phyloP scores from a whole-genome alignment of 148 eudicot species.

The Fagopyrum esculentum region DNA sequence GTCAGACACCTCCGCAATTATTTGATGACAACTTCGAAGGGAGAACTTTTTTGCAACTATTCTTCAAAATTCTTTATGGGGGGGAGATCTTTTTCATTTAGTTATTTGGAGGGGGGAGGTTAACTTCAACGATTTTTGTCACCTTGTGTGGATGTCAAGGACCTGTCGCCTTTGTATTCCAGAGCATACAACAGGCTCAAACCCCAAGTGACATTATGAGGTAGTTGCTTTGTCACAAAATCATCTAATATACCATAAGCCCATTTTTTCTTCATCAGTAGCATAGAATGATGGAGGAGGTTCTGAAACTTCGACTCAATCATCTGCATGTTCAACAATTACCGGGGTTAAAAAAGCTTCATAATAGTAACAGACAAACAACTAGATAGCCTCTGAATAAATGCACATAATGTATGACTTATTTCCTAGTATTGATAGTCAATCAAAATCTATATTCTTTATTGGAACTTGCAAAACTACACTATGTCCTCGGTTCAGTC shows the following conservation, averaged over 20 bases:
- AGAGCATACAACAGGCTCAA: conserved; percentile 89
- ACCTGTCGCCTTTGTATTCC: conserved; percentile 89
- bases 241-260: conserved; percentile 78
- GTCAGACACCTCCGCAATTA: neutral
- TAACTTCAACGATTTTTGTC: neutral
- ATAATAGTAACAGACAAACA: neutral
- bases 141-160: conserved; percentile 95
- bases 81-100: neutral
- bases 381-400: neutral
- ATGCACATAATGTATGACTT: neutral
- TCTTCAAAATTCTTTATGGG: neutral
- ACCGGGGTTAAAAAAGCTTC: neutral
- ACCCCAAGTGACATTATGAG: conserved; percentile 98
- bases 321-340: conserved; percentile 45
- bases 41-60: neutral
- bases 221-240: conserved; percentile 89
- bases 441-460: neutral
- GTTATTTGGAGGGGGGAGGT: neutral
- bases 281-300: conserved; percentile 63
- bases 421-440: neutral
- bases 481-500: neutral
- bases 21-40: neutral
- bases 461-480: neutral
- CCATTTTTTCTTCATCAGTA: conserved; percentile 83
- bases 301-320: conserved; percentile 75